Conservation (phyloP, 805 yeast species). For the Tetrapisispora namnaoensis region DNA sequence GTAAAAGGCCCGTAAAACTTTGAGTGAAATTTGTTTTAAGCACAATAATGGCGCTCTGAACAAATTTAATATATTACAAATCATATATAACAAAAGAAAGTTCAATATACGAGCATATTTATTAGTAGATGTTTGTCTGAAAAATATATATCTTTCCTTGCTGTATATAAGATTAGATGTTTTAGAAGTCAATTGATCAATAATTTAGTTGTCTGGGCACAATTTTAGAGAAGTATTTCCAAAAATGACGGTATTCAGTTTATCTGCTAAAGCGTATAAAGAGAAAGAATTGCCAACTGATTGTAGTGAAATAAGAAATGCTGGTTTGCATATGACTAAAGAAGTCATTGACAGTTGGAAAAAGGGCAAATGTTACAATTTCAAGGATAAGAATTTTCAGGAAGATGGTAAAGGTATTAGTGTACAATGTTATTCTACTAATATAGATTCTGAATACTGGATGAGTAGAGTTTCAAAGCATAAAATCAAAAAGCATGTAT, state of each 20-base stretch:
- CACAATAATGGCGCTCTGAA: background rate
- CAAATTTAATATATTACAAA: too few relatives aligned
- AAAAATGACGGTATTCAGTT: background rate
- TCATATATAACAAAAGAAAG: background rate
- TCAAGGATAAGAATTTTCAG: conserved; percentile 8
- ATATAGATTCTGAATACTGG: conserved; percentile 28
- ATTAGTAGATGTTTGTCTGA: too few relatives aligned
- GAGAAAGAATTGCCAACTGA: conserved; percentile 9
- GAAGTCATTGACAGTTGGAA: conserved; percentile 24
- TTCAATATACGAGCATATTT: background rate
- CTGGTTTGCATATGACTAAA: conserved; percentile 20
- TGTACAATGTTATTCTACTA: conserved; percentile 28
- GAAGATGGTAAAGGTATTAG: conserved; percentile 18
- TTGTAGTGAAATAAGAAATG: conserved; percentile 7
- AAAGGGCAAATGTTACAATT: conserved; percentile 26
- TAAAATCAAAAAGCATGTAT: conserved; percentile 8
- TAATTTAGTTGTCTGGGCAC: too few relatives aligned
- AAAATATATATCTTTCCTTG: too few relatives aligned
- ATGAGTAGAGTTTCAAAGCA: conserved; percentile 26
- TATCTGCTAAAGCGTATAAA: conserved; percentile 6
- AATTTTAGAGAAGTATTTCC: background rate
- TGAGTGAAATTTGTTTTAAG: background rate
- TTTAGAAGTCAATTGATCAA: background rate
- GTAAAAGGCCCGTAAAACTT: background rate
- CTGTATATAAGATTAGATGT: too few relatives aligned